Conservation (phyloP, 2,329 filamentous ascomycete genomes). For the Coccinonectria pachysandricola region DNA sequence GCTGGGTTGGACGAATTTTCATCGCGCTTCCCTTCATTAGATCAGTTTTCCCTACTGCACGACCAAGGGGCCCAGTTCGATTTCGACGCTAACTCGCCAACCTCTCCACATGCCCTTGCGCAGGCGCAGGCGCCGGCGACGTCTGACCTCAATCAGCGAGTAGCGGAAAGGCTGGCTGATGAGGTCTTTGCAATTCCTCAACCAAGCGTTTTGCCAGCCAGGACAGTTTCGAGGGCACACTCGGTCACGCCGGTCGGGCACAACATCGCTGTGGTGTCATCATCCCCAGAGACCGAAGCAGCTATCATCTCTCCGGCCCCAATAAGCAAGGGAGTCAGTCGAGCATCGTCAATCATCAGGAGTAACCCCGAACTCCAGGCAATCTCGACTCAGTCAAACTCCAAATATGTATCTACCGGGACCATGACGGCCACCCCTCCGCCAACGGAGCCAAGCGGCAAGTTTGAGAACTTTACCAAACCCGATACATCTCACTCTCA, state of each 20-base stretch:
- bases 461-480: too few relatives aligned
- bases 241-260: slow-evolving; percentile 20
- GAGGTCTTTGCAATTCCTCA: slow-evolving; percentile 60
- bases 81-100: slow-evolving; percentile 53
- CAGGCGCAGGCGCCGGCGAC: slow-evolving; percentile 40
- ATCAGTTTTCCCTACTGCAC: slow-evolving; percentile 85
- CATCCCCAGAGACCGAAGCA: too few relatives aligned
- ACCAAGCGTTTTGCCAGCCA: slow-evolving; percentile 9
- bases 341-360: slow-evolving; percentile 53
- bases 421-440: slow-evolving; percentile 65
- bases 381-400: slow-evolving; percentile 36
- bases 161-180: slow-evolving; percentile 71
- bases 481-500: slow-evolving; percentile 14
- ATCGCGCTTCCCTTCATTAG: slow-evolving; percentile 75
- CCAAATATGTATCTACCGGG: slow-evolving; percentile 47
- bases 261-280: slow-evolving; percentile 12
- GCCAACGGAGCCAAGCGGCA: slow-evolving; percentile 19
- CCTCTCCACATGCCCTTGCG: too few relatives aligned
- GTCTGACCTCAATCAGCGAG: slow-evolving; percentile 45
- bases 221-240: slow-evolving; percentile 18
- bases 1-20: slow-evolving; percentile 68
- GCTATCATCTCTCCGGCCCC: too few relatives aligned
- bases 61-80: slow-evolving; percentile 78
- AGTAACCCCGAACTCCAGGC: slow-evolving; percentile 52
- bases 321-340: slow-evolving; percentile 47